Percentiles rank a stretch among this genome's conserved stretches.
Evolutionary conservation across 805 yeast species (phyloP).

Genomic region (Wickerhamiella nectarea): DNA sequence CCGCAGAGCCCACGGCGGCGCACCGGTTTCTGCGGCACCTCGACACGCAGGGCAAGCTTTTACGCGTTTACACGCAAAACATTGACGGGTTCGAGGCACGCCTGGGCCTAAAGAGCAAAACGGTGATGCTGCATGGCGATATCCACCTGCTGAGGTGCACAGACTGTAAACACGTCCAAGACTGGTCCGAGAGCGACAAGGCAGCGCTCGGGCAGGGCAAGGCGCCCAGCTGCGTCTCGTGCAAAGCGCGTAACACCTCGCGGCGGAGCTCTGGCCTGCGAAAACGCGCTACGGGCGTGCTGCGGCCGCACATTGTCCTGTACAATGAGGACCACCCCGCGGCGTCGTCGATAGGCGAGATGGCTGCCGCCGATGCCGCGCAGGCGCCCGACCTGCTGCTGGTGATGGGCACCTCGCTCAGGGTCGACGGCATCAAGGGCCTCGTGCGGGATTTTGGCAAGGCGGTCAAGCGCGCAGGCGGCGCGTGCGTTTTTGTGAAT

Average conservation of each 20-base stretch:
- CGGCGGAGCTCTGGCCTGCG: slow-evolving; percentile 62
- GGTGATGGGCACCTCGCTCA: slow-evolving; percentile 87
- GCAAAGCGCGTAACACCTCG: slow-evolving; percentile 42
- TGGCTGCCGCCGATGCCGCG: slow-evolving; percentile 47
- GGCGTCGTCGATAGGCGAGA: slow-evolving; percentile 63
- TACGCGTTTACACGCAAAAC: slow-evolving; percentile 88
- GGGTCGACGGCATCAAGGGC: slow-evolving; percentile 77
- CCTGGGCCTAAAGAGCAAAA: slow-evolving; percentile 42
- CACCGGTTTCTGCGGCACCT: slow-evolving; percentile 58
- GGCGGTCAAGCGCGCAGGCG: slow-evolving; percentile 64
- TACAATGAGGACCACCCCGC: slow-evolving; percentile 92
- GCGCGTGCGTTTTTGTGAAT: slow-evolving; percentile 65
- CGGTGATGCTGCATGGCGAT: slow-evolving; percentile 86
- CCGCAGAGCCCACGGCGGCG: slow-evolving; percentile 71
- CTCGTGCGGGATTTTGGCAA: slow-evolving; percentile 57
- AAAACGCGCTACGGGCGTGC: slow-evolving; percentile 54
- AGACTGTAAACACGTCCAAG: slow-evolving; percentile 41
- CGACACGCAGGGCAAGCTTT: slow-evolving; percentile 48
- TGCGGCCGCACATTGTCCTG: slow-evolving; percentile 80
- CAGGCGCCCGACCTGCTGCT: slow-evolving; percentile 59
- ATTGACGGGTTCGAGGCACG: slow-evolving; percentile 76
- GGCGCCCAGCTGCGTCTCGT: slow-evolving; percentile 64
- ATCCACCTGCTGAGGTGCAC: slow-evolving; percentile 66
- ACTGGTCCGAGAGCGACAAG: slow-evolving; percentile 48
- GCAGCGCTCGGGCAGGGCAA: slow-evolving; percentile 42